Conservation (phyloP, 805 yeast species). For the Helenozyma baotianmanensis region DNA sequence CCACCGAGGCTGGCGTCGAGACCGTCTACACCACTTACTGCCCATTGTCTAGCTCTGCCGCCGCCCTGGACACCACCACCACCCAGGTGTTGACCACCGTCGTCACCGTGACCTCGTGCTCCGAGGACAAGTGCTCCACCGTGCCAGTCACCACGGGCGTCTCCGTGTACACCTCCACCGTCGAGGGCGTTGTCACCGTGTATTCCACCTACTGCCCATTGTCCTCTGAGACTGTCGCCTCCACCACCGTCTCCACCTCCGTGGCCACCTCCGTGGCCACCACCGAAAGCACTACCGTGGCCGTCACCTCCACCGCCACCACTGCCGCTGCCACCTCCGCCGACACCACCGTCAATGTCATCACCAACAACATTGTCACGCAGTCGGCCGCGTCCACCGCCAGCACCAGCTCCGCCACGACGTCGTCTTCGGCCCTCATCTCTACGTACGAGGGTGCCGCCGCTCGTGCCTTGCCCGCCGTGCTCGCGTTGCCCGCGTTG, state of each 20-base stretch:
- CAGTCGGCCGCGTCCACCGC: slow-evolving; percentile 15
- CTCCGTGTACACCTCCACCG: slow-evolving; percentile 8
- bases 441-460: slow-evolving; percentile 30
- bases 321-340: slow-evolving; percentile 1
- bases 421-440: slow-evolving; percentile 3
- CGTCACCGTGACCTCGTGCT: slow-evolving; percentile 38
- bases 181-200: slow-evolving; percentile 9
- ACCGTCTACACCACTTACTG: slow-evolving; percentile 15
- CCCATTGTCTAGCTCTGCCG: slow-evolving; percentile 9
- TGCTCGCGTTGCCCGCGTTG: slow-evolving; percentile 20
- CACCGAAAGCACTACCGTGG: background rate
- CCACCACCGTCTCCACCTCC: slow-evolving; percentile 5
- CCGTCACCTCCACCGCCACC: background rate
- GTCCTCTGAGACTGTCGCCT: slow-evolving; percentile 8
- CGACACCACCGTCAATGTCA: slow-evolving; percentile 32
- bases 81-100: slow-evolving; percentile 10
- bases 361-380: slow-evolving; percentile 37
- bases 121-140: slow-evolving; percentile 24
- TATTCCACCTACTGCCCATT: slow-evolving; percentile 14
- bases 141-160: slow-evolving; percentile 17
- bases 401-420: background rate
- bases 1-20: slow-evolving; percentile 18
- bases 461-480: slow-evolving; percentile 19
- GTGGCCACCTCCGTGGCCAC: background rate
- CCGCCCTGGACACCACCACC: slow-evolving; percentile 1